Evolutionary conservation across 768 basidiomycete species (phyloP), one percentile per base, ranked within the genome.

Genomic region (Tricholomella constricta): DNA sequence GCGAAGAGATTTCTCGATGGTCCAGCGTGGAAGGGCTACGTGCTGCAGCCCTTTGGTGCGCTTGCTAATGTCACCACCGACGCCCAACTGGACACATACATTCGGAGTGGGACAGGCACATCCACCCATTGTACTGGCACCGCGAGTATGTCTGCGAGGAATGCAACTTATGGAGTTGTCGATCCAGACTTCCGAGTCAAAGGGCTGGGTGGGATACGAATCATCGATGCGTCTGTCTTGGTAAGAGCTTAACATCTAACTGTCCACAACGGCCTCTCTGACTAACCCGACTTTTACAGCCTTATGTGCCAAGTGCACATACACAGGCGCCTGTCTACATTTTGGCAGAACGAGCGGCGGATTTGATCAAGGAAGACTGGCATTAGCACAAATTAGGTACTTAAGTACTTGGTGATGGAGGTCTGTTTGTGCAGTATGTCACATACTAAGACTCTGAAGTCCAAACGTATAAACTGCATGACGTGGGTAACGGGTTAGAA

Each of bases 171-270:
- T 45, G 61, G 61, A 20, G 61, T 62, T 31, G 58, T 62, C 20
- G 51, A 62, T 35, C 58, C 55, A 23, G 46, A 59, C 41, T 54
- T 62, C 12, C 36, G 45, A 32, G 40, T 62, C 17, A 60, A 62
- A 27, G 55, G 55, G 10, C 48, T 57, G 17, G 19, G 3, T 17
- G 58, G 61, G 27, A 35, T 59, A 15, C 55, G 61, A n/a, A 51
- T 62, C 25, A 54, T 62, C 26, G 61, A 62, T 20, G 61, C 55
- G 6, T 62, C 61, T 23, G 49, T 62, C 27, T 43, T 62, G 41
- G 61, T 51, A 19, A 23, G 15, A 3, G 23, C 5, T 14, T 12
- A 12, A 6, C 17, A 37, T 37, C 17, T 17, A 15, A 19, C 17
- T 6, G 20, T n/a, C n/a, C 6, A 15, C 15, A 19, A 19, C 15